Conservation (phyloP, 2,329 filamentous ascomycete species). For the Alternaria arborescens region DNA sequence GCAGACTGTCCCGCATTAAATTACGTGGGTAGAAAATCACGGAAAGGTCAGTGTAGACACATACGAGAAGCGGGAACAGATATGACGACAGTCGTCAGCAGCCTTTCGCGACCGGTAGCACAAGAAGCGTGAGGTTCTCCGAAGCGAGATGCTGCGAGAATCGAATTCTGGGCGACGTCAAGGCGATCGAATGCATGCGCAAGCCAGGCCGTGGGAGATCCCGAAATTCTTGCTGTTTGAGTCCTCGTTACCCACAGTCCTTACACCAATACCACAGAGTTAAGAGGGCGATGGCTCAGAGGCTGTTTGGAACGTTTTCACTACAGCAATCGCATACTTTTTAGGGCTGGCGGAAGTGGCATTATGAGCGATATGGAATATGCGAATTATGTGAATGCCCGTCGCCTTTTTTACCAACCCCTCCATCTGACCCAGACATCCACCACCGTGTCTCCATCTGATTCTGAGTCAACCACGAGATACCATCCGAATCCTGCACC, state of each 20-base stretch:
- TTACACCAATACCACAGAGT: background rate
- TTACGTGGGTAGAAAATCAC: conserved; percentile 52
- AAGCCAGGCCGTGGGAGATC: conserved; percentile 43
- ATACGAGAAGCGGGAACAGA: conserved; percentile 48
- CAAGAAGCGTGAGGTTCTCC: conserved; percentile 47
- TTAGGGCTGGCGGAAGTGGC: background rate
- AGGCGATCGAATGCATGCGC: conserved; percentile 32
- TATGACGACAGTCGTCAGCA: conserved; percentile 52
- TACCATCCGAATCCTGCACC: conserved; percentile 77
- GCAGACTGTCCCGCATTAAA: conserved; percentile 45
- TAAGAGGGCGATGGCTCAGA: background rate
- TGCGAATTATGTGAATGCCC: background rate
- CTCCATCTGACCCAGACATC: conserved; percentile 79
- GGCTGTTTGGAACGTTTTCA: background rate
- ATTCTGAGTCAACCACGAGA: conserved; percentile 72
- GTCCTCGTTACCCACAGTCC: conserved; percentile 14
- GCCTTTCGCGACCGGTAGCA: conserved; percentile 51
- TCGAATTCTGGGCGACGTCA: conserved; percentile 42
- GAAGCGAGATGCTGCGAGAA: conserved; percentile 45
- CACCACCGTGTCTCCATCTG: conserved; percentile 64
- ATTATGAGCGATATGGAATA: background rate
- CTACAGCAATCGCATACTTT: background rate
- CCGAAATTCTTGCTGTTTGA: conserved; percentile 18
- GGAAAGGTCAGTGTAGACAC: conserved; percentile 45
- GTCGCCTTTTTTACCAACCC: conserved; percentile 64